A percentile compares a stretch with the other conserved stretches of the same genome.
Evolutionary conservation across 257 asterid genomes (phyloP).

Genomic region (Datura wrightii): DNA sequence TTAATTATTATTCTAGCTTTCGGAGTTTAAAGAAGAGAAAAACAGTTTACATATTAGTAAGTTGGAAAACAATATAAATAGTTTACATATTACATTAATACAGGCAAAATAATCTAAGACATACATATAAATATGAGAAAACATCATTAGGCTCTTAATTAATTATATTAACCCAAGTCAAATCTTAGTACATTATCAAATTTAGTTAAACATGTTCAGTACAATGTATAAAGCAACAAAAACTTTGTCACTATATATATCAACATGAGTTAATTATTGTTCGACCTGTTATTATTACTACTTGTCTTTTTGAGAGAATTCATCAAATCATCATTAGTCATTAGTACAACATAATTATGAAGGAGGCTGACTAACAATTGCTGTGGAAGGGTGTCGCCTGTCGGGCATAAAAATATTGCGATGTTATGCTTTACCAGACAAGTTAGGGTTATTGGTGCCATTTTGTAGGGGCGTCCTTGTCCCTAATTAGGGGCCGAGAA

Average conservation of each 20-base stretch:
- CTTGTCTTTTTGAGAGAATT: background rate
- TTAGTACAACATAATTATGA: conserved; percentile 16
- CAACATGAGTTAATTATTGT: background rate
- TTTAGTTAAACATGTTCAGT: background rate
- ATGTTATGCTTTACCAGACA: conserved; percentile 36
- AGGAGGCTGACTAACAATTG: conserved; percentile 41
- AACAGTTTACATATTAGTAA: no score
- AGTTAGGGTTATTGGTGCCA: conserved; percentile 24
- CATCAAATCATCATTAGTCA: conserved; percentile 14
- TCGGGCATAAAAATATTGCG: conserved; percentile 36
- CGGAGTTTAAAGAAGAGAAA: no score
- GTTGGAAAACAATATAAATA: no score
- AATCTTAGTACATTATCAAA: no score
- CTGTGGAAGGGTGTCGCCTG: conserved; percentile 43
- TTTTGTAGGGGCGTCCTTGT: conserved; percentile 28
- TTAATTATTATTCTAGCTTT: no score
- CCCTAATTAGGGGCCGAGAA: background rate
- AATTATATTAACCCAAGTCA: no score
- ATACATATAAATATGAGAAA: background rate
- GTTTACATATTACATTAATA: no score
- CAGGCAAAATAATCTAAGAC: background rate
- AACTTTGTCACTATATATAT: background rate
- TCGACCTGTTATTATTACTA: background rate
- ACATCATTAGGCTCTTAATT: background rate
- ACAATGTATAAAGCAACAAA: background rate